Evolutionary conservation across 306 rosid genomes (phyloP), one percentile per base, ranked within the genome.

Genomic region (Medicago arabica): DNA sequence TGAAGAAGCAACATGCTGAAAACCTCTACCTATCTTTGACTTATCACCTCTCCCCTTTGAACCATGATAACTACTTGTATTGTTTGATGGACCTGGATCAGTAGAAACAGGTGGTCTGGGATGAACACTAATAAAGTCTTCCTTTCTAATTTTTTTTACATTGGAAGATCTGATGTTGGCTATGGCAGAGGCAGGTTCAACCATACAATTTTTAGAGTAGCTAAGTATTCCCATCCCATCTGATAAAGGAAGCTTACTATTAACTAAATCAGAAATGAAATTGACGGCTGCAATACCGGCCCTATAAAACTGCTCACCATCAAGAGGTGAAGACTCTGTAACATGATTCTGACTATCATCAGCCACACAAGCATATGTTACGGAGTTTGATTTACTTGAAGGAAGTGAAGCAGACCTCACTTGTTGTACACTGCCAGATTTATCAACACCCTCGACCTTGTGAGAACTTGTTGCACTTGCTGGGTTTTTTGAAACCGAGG

Each of bases 211-310:
- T 57, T 69, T 76, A n/a, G 90, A 72, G 43, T 75, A 65, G 84
- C 69, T 80, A 10, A 89, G 84, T 63, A 87, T 79, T 81, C 92
- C 93, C 76, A 74, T 85, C 69, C 88, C 91, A 74, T 87, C 92
- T 19, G 90, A 86, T 58, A 82, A 53, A 80, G 96, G 97, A 77
- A 88, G 67, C 86, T 87, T 92, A 78, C 61, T 77, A 81, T 81
- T 81, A 60, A 80, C 95, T 5, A 92, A 9, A 74, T 94, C 96
- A 41, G 96, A 86, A 51, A 94, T 82, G 78, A 92, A 86, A 87
- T 84, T 92, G 59, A 90, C 95, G 25, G 96, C 93, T 4, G 92
- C 89, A 68, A 90, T 88, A 50, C 97, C 96, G 3, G 88, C 95
- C 87, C 86, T 88, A 53, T 85, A 93, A 86, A 91, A 59, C 78